phyloP scores from a whole-genome alignment of 2,329 filamentous ascomycete genomes.

The Myrmaecium sp. region DNA sequence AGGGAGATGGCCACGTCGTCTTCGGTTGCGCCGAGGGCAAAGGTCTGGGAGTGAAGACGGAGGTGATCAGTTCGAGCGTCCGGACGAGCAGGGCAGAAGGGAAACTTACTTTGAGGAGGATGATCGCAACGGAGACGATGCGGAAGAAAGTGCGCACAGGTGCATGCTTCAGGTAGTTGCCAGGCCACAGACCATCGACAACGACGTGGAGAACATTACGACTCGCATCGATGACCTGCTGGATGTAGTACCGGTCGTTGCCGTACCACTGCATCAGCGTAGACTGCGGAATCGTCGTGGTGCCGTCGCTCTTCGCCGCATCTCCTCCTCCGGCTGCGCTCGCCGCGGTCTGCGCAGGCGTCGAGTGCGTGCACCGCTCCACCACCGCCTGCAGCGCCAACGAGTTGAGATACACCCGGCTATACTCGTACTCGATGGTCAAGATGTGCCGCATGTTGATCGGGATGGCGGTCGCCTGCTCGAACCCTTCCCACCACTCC shows the following conservation, averaged over 20 bases:
- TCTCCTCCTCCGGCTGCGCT: constrained; percentile 12
- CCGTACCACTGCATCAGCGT: constrained; percentile 34
- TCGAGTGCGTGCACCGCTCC: constrained; percentile 55
- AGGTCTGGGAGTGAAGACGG: constrained; percentile 46
- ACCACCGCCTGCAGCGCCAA: constrained; percentile 88
- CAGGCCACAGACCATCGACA: constrained; percentile 57
- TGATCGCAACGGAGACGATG: constrained; percentile 74
- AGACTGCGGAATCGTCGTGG: constrained; percentile 28
- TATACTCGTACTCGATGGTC: constrained; percentile 89
- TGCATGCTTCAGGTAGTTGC: constrained; percentile 63
- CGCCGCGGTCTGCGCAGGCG: constrained; percentile 19
- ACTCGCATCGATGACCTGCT: constrained; percentile 59
- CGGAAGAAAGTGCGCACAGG: constrained; percentile 75
- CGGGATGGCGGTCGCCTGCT: constrained; percentile 43
- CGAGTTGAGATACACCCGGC: constrained; percentile 86
- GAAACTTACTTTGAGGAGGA: constrained; percentile 49
- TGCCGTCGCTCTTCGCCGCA: constrained; percentile 16
- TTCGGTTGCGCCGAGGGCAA: constrained; percentile 63
- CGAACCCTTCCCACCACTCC: constrained; percentile 69
- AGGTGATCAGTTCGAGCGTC: not conserved
- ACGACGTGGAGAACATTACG: constrained; percentile 62
- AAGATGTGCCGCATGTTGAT: constrained; percentile 55
- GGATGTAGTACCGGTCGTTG: constrained; percentile 44
- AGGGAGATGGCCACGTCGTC: constrained; percentile 63
- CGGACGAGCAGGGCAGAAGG: not conserved